Base-by-base conservation (phyloP, 2,329 filamentous ascomycete genomes). In the Tothia fuscella region DNA sequence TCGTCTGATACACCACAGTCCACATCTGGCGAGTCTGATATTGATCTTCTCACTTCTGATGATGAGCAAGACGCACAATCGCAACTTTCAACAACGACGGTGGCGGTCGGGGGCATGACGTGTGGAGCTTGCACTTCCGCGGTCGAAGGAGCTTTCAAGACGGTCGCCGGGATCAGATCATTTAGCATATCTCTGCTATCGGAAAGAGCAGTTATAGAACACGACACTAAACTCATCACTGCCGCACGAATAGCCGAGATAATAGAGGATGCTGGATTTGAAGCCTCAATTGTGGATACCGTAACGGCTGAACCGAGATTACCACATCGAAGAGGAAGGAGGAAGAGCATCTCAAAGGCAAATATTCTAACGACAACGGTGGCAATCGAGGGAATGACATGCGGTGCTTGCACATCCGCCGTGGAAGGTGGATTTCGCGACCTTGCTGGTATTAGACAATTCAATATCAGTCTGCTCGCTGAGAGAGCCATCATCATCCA, bases 351-450 rank as follows among this genome's bases (percentile, higher is more conserved):
- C 62, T 64, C 38, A 53, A 74, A 47, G 44, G 62, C 56, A 24
- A 55, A 47, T 45, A 46, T 59, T 3, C 70, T 80, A 43, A 84
- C 77, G 1, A 95, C 88, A 0, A 96, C 88, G 0, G 72, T 98
- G 14, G 78, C 83, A 4, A 84, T 98, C 42, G 85, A 91, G 50
- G 91, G 91, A 38, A 98, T 98, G 91, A 98, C 91, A 1, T 96
- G 91, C 56, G 89, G 89, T 17, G 86, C 91, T 31, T 98, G 91
- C 61, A 96, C 91, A 1, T 89, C 89, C 1, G 87, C 89, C 5
- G 78, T 96, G 2, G 84, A 95, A 54, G 72, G 76, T 38, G 86
- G 82, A 3, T 91, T 98, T 62, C 75, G 77, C 50, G 75, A 73
- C 48, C 62, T 89, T 2, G 76, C 82, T 7, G 91, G 91, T 17